phyloP scores from a whole-genome alignment of 2,329 filamentous ascomycete species.

The Onygenales sp. region DNA sequence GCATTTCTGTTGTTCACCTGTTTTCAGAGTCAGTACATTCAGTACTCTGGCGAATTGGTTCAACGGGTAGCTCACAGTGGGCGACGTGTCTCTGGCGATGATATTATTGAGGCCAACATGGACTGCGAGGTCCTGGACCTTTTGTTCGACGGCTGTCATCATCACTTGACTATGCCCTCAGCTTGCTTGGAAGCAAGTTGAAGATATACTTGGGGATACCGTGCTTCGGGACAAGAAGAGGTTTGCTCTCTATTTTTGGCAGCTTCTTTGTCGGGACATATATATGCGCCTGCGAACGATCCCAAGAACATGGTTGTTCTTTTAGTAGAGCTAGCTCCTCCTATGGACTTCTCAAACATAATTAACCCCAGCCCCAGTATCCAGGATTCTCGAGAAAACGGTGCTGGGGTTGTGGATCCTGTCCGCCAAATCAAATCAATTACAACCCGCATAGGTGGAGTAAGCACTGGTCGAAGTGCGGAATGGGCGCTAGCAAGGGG shows the following conservation, averaged over 20 bases:
- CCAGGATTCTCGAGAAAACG: neutral
- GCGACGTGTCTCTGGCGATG: constrained; percentile 15
- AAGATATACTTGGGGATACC: neutral
- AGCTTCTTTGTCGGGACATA: neutral
- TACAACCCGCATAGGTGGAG: neutral
- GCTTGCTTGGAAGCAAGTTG: constrained; percentile 3
- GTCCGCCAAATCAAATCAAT: neutral
- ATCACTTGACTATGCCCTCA: neutral
- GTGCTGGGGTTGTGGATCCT: neutral
- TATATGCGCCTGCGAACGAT: neutral
- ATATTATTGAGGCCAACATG: constrained; percentile 17
- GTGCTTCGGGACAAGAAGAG: neutral
- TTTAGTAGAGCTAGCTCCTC: no score
- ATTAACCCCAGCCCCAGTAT: neutral
- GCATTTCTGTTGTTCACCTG: neutral
- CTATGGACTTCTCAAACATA: neutral
- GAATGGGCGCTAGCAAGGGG: neutral
- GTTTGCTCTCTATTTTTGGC: neutral
- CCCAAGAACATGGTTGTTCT: neutral
- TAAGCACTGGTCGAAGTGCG: neutral
- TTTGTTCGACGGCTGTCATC: constrained; percentile 5
- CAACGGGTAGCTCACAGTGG: constrained; percentile 11
- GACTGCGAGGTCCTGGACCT: constrained; percentile 9
- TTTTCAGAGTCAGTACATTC: neutral
- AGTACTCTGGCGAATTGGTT: neutral